Evolutionary conservation across 1,284 basidiomycete species (phyloP), one percentile per base, ranked within the genome.

Genomic region (Ceratobasidium sp.): DNA sequence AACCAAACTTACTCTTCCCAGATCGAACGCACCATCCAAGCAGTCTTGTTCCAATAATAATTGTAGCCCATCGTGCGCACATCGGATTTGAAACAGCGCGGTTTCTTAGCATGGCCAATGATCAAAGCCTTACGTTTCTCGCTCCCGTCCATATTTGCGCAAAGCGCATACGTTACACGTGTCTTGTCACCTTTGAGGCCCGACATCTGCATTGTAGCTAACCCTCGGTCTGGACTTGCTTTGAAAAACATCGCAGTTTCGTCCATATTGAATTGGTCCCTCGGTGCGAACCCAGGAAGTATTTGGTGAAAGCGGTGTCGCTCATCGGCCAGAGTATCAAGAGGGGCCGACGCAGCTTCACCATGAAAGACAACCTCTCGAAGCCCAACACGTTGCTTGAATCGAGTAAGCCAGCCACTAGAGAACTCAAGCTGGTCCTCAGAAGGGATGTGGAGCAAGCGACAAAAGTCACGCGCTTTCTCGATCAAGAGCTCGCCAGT

Each of bases 221-320:
- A 72, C 3, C 78, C 77, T 23, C 73, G 71, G 50, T 78, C 75
- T 3, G 78, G 78, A 26, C 74, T 71, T 69, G 77, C 69, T 11
- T 75, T 73, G 76, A 78, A 82, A 72, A 81, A 81, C 3, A 82
- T 66, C 1, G 80, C 80, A 5, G 81, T 81, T 72, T 83, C 80
- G 77, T 83, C 82, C 77, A 81, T 78, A 64, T 82, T 83, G 61
- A 80, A 82, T 35, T 81, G 81, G 52, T 83, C 78, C n/a, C 75
- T 57, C 46, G 77, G 69, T 6, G 75, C 7, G 80, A 58, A 74
- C 11, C 18, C 6, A 9, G 41, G 18, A 28, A 72, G 38, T 6
- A 73, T 41, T 2, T 41, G 21, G 21, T 49, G n/a, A 26, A 74
- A 28, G 14, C 69, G 47, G n/a, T 5, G 41, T 21, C 21, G 18